phyloP scores from a whole-genome alignment of 352 stramenopile species.

The Globisporangium nodosum region DNA sequence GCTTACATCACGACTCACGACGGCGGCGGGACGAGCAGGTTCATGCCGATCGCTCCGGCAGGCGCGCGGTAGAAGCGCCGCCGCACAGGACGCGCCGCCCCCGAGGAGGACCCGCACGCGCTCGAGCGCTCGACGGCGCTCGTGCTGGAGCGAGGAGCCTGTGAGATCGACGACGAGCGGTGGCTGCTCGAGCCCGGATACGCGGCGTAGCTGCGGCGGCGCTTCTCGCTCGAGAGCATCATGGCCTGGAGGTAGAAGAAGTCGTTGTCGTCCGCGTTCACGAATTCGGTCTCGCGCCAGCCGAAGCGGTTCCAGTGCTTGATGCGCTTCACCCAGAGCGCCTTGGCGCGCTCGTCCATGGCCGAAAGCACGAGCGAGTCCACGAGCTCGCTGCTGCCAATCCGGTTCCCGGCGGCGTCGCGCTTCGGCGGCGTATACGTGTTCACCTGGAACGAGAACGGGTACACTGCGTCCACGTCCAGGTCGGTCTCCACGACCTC shows the following conservation, averaged over 20 bases:
- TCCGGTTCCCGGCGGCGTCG: conserved; percentile 20
- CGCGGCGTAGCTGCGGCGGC: conserved; percentile 21
- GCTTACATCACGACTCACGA: conserved; percentile 12
- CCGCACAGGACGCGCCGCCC: conserved; percentile 22
- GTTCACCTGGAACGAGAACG: conserved; percentile 60
- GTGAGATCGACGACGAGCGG: background rate
- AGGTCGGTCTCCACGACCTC: conserved; percentile 49
- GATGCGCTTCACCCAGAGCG: conserved; percentile 64
- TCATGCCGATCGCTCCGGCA: conserved; percentile 9
- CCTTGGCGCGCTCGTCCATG: conserved; percentile 32
- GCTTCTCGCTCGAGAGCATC: conserved; percentile 23
- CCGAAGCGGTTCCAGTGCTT: conserved; percentile 63
- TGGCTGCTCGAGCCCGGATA: conserved; percentile 11
- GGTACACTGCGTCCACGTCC: conserved; percentile 33
- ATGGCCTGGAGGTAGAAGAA: conserved; percentile 29
- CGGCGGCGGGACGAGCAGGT: conserved; percentile 20
- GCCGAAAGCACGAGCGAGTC: conserved; percentile 57
- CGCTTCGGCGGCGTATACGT: conserved; percentile 42
- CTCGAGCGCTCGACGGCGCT: background rate
- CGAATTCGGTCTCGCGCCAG: conserved; percentile 48
- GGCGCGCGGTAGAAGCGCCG: conserved; percentile 53
- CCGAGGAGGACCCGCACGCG: conserved; percentile 12
- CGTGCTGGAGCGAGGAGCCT: no score
- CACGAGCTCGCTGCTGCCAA: conserved; percentile 25
- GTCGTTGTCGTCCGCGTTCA: conserved; percentile 35